phyloP scores from a whole-genome alignment of 805 yeast species.

The Candida peoriensis region DNA sequence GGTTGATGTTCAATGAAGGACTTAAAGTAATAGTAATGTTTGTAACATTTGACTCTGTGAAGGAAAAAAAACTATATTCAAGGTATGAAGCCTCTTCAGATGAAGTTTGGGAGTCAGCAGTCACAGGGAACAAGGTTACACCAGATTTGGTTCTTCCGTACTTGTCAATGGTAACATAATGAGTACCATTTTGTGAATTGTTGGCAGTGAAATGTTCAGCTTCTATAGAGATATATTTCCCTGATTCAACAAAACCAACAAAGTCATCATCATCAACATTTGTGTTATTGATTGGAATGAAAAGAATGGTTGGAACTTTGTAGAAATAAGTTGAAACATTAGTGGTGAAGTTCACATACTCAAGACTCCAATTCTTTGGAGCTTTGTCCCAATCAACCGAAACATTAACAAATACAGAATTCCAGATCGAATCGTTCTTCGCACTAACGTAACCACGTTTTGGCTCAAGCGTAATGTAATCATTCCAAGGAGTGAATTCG shows the following conservation, averaged over 20 bases:
- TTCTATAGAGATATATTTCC: conserved; percentile 10
- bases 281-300: conserved; percentile 12
- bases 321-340: conserved; percentile 7
- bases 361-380: conserved; percentile 8
- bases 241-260: conserved; percentile 10
- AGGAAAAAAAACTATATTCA: conserved; percentile 9
- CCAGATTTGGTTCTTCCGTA: conserved; percentile 11
- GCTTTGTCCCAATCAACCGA: conserved; percentile 12
- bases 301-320: conserved; percentile 3
- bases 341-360: conserved; percentile 12
- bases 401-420: conserved; percentile 5
- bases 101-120: conserved; percentile 9
- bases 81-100: conserved; percentile 5
- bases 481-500: conserved; percentile 9
- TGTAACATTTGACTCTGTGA: conserved; percentile 7
- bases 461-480: conserved; percentile 7
- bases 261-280: conserved; percentile 2
- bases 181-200: conserved; percentile 4
- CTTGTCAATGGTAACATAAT: conserved; percentile 7
- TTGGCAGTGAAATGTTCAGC: conserved; percentile 10
- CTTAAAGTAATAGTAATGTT: conserved; percentile 8
- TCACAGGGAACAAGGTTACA: conserved; percentile 11
- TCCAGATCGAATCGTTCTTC: conserved; percentile 6
- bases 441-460: conserved; percentile 6
- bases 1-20: conserved; percentile 9